A percentile compares a stretch with the other conserved stretches of the same genome.
Conservation (phyloP, 1,284 basidiomycete species). For the Xerocomus minutiporus region DNA sequence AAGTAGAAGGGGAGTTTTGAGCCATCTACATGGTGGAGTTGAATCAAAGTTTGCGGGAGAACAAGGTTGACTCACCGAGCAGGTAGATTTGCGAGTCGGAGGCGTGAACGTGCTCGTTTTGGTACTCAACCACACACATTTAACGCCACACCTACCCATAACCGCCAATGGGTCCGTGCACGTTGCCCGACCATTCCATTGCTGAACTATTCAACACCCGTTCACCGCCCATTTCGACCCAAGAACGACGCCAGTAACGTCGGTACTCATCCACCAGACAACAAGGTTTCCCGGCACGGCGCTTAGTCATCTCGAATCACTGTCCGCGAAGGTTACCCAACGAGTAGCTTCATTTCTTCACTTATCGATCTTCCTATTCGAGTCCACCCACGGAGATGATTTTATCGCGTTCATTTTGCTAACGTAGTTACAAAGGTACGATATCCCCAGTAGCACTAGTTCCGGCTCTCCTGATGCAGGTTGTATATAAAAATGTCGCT, state of each 20-base stretch:
- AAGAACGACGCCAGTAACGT: not conserved
- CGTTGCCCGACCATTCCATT: not conserved
- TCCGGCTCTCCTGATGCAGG: not conserved
- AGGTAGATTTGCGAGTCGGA: slow-evolving; percentile 50
- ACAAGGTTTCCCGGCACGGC: slow-evolving; percentile 28
- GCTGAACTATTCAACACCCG: not conserved
- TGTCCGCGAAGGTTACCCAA: slow-evolving; percentile 25
- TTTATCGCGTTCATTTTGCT: not conserved
- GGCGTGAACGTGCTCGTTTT: slow-evolving; percentile 39
- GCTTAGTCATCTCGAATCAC: slow-evolving; percentile 29
- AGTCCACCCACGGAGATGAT: not conserved
- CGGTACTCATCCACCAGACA: not conserved
- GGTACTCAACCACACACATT: slow-evolving; percentile 13
- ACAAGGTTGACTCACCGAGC: slow-evolving; percentile 60
- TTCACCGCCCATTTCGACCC: not conserved
- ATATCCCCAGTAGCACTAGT: not conserved
- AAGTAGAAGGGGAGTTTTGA: slow-evolving; percentile 32
- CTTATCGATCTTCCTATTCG: not conserved
- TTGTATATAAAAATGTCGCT: not conserved
- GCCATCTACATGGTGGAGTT: slow-evolving; percentile 37
- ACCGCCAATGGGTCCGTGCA: slow-evolving; percentile 29
- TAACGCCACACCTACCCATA: slow-evolving; percentile 29
- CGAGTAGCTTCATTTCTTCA: not conserved
- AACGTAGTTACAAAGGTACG: no score
- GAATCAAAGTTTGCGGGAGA: slow-evolving; percentile 52